Conservation (phyloP, 2,329 filamentous ascomycete genomes). For the Pyricularia sp. region DNA sequence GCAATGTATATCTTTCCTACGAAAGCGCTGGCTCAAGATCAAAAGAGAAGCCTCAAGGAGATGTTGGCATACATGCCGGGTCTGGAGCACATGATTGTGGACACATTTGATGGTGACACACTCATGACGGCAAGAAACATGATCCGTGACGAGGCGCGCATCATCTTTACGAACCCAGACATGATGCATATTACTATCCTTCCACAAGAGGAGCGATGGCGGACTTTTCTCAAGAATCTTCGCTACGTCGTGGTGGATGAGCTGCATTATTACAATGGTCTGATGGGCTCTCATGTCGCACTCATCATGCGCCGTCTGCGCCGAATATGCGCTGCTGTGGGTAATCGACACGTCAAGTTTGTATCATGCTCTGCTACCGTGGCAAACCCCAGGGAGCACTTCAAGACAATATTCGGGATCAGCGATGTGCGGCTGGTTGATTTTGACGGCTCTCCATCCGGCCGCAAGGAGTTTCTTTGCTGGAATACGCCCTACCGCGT, state of each 20-base stretch:
- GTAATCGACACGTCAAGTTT: slow-evolving; percentile 78
- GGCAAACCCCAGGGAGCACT: slow-evolving; percentile 84
- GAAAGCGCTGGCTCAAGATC: slow-evolving; percentile 92
- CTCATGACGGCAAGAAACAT: slow-evolving; percentile 66
- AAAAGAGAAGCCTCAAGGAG: slow-evolving; percentile 78
- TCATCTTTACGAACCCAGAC: slow-evolving; percentile 96
- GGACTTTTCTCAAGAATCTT: slow-evolving; percentile 75
- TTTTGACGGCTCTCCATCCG: slow-evolving; percentile 86
- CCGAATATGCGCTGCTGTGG: slow-evolving; percentile 80
- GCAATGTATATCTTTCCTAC: slow-evolving; percentile 99
- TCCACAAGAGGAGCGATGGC: slow-evolving; percentile 85
- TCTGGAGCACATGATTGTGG: slow-evolving; percentile 67
- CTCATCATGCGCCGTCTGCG: slow-evolving; percentile 88
- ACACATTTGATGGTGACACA: slow-evolving; percentile 95
- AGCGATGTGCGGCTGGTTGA: slow-evolving; percentile 68
- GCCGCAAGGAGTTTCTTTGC: slow-evolving; percentile 88
- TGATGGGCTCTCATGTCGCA: slow-evolving; percentile 89
- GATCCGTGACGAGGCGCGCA: slow-evolving; percentile 79
- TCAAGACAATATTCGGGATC: slow-evolving; percentile 88
- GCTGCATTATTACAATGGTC: slow-evolving; percentile 90
- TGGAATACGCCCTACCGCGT: slow-evolving; percentile 98
- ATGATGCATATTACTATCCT: slow-evolving; percentile 95
- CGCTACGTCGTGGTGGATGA: slow-evolving; percentile 89
- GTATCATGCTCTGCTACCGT: slow-evolving; percentile 96
- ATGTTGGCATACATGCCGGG: slow-evolving; percentile 73